Conservation (phyloP, 2,329 filamentous ascomycete species). For the Penicillium freii region DNA sequence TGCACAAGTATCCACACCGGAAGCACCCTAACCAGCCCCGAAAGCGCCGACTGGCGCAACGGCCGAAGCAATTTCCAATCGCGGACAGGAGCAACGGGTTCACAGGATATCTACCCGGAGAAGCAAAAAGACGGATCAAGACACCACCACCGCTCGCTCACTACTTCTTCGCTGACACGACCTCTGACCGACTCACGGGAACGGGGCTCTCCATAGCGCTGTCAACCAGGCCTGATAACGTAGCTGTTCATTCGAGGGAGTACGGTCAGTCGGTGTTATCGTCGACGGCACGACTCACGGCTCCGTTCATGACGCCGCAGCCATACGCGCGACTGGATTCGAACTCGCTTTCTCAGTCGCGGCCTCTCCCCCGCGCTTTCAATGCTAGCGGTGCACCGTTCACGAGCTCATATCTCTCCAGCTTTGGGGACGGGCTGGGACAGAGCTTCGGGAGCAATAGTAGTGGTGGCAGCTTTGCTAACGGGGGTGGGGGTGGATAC, state of each 20-base stretch:
- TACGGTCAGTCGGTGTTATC: constrained; percentile 10
- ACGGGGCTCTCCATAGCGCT: constrained; percentile 16
- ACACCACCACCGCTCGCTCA: constrained; percentile 37
- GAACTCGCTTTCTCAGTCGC: constrained; percentile 8
- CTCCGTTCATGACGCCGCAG: constrained; percentile 23
- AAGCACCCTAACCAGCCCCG: constrained; percentile 13
- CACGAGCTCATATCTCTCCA: constrained; percentile 11
- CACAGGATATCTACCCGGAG: background rate
- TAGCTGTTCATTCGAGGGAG: background rate
- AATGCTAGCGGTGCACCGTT: constrained; percentile 4
- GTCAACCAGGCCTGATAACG: constrained; percentile 20
- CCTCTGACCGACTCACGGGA: constrained; percentile 9
- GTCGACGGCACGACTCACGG: constrained; percentile 3
- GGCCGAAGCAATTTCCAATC: constrained; percentile 5
- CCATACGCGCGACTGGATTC: constrained; percentile 5
- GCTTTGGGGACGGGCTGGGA: constrained; percentile 11
- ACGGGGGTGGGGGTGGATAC: constrained; percentile 19
- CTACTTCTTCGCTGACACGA: constrained; percentile 32
- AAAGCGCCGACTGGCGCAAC: constrained; percentile 1
- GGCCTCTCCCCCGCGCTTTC: constrained; percentile 4
- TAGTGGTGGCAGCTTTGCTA: constrained; percentile 1
- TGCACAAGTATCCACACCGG: constrained; percentile 11
- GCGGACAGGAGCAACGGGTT: constrained; percentile 7
- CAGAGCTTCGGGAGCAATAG: constrained; percentile 7
- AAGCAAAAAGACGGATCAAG: constrained; percentile 10